phyloP scores from a whole-genome alignment of 2,329 filamentous ascomycete species.

The Sarocladium brachiariae region DNA sequence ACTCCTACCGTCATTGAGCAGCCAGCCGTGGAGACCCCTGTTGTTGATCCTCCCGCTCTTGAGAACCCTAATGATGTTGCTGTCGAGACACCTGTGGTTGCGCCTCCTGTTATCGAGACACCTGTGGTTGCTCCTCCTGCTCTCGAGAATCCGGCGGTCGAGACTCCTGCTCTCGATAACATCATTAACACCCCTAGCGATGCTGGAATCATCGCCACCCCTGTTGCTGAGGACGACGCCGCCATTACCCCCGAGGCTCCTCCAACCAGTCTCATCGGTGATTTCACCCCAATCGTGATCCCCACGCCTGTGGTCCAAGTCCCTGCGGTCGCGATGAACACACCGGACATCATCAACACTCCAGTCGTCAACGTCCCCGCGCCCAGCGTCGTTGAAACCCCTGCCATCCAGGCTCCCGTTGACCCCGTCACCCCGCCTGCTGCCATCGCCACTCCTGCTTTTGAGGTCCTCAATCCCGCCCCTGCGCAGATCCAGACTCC shows the following conservation, averaged over 20 bases:
- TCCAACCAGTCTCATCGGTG: neutral
- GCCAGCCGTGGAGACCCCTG: neutral
- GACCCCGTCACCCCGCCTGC: neutral
- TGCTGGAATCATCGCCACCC: neutral
- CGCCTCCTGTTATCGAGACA: neutral
- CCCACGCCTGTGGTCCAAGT: neutral
- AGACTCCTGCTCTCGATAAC: neutral
- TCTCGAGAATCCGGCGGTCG: neutral
- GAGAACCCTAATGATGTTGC: neutral
- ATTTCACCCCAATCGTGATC: neutral
- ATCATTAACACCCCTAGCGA: constrained; percentile 1
- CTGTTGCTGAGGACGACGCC: neutral
- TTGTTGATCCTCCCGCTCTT: neutral
- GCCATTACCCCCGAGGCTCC: neutral
- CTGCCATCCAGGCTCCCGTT: neutral
- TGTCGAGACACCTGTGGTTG: neutral
- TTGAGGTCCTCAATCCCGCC: neutral
- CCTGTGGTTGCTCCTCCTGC: neutral
- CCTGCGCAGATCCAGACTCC: neutral
- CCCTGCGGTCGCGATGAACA: neutral
- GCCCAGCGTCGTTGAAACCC: neutral
- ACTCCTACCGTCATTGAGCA: neutral
- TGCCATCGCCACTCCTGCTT: neutral
- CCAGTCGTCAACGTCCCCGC: neutral
- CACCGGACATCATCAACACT: neutral